Evolutionary conservation across 176 grass and related monocot species (phyloP).

Genomic region (Oryza longistaminata): DNA sequence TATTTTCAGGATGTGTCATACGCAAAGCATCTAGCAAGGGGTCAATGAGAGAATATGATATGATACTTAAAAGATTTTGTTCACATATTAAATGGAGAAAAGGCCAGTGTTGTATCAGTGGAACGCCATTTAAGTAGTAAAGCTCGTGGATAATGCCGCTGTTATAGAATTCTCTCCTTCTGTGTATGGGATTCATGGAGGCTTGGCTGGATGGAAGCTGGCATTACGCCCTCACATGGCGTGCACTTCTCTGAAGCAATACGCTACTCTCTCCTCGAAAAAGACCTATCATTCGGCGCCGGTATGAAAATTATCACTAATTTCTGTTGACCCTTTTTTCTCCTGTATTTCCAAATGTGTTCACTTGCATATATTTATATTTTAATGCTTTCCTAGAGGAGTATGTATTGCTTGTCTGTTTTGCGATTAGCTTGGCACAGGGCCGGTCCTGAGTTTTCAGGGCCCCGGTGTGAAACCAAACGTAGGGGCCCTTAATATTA

Average conservation of each 20-base stretch:
- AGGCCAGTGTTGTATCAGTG: neutral
- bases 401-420: no score
- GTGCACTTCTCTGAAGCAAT: neutral
- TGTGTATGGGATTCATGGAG: neutral
- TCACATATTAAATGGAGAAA: conserved; percentile 13
- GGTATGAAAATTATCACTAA: no score
- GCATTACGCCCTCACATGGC: conserved; percentile 5
- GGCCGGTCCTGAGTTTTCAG: no score
- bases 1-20: neutral
- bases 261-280: neutral
- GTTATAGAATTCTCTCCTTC: neutral
- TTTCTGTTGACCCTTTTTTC: no score
- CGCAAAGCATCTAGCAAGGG: neutral
- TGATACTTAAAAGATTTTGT: neutral
- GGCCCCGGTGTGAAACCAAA: no score
- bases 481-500: no score
- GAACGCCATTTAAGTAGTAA: neutral
- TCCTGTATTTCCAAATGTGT: no score
- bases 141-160: neutral
- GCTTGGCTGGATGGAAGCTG: neutral
- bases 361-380: no score
- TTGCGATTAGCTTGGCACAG: no score
- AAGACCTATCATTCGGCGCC: neutral
- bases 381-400: no score
- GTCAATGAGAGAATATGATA: neutral